Conservation (phyloP, 768 basidiomycete species). For the Tubosaeta sp. region DNA sequence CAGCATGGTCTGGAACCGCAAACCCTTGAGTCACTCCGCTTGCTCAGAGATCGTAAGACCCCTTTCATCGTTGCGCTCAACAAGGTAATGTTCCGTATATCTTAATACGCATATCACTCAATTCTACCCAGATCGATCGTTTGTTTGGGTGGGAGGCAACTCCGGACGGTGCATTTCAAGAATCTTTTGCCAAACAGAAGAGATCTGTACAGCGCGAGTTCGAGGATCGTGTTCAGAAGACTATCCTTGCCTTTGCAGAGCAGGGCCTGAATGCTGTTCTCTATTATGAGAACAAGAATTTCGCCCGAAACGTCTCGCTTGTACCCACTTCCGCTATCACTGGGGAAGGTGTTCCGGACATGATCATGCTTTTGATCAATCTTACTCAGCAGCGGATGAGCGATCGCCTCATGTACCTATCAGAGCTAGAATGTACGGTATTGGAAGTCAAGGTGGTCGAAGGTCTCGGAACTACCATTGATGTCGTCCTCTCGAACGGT, state of each 20-base stretch:
- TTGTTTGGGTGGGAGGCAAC: constrained; percentile 93
- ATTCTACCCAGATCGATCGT: constrained; percentile 77
- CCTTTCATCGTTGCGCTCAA: constrained; percentile 99
- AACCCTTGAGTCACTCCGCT: constrained; percentile 90
- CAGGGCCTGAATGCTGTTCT: constrained; percentile 93
- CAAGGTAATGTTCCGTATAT: constrained; percentile 52
- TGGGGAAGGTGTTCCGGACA: constrained; percentile 97
- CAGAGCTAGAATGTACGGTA: constrained; percentile 95
- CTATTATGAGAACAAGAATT: constrained; percentile 97
- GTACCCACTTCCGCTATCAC: constrained; percentile 98
- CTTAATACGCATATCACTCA: constrained; percentile 9
- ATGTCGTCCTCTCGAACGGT: constrained; percentile 94
- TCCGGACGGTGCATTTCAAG: constrained; percentile 88
- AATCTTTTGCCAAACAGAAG: constrained; percentile 81
- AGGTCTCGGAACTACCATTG: constrained; percentile 95
- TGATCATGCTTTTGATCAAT: constrained; percentile 98
- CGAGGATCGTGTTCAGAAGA: constrained; percentile 80
- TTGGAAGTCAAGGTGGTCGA: constrained; percentile 99
- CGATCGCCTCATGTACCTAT: constrained; percentile 95
- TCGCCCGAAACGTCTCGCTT: constrained; percentile 89
- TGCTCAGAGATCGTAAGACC: constrained; percentile 89
- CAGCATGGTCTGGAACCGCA: constrained; percentile 98
- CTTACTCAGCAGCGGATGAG: constrained; percentile 98
- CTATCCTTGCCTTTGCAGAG: constrained; percentile 93
- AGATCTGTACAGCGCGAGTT: constrained; percentile 84